Conservation (phyloP, 169 alveolate genomes). For the Sarcocystis neurona region DNA sequence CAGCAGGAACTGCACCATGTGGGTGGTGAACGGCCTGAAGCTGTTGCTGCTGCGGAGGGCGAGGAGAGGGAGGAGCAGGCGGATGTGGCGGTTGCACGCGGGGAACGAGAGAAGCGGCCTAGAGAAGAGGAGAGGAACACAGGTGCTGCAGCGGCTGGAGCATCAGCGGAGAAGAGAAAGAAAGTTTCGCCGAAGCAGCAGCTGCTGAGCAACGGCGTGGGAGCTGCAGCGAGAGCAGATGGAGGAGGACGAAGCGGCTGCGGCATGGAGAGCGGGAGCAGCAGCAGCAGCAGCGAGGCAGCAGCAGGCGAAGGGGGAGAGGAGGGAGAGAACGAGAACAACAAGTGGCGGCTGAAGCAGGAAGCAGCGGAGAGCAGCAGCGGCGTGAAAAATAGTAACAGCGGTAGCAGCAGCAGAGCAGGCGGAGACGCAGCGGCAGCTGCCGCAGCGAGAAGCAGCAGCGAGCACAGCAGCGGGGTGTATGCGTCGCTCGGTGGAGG, state of each 20-base stretch:
- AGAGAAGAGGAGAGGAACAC: conserved; percentile 22
- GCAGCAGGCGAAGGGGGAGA: not conserved
- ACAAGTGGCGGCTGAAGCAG: not conserved
- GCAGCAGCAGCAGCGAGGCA: not conserved
- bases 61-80: conserved; percentile 25
- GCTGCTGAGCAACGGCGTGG: not conserved
- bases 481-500: too few relatives aligned
- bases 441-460: not conserved
- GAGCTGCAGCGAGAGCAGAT: not conserved
- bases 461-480: not conserved
- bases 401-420: not conserved
- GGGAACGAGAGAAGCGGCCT: not conserved
- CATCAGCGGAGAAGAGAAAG: not conserved
- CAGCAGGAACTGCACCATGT: not conserved
- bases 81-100: not conserved
- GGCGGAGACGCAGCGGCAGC: not conserved
- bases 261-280: not conserved
- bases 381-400: too few relatives aligned
- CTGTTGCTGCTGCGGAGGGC: conserved; percentile 53
- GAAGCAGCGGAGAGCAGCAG: not conserved
- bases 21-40: conserved; percentile 10
- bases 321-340: not conserved
- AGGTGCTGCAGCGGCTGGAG: not conserved
- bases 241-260: not conserved
- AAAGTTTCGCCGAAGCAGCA: not conserved